Evolutionary conservation across 768 basidiomycete species (phyloP).

Genomic region (Jaapia argillacea): DNA sequence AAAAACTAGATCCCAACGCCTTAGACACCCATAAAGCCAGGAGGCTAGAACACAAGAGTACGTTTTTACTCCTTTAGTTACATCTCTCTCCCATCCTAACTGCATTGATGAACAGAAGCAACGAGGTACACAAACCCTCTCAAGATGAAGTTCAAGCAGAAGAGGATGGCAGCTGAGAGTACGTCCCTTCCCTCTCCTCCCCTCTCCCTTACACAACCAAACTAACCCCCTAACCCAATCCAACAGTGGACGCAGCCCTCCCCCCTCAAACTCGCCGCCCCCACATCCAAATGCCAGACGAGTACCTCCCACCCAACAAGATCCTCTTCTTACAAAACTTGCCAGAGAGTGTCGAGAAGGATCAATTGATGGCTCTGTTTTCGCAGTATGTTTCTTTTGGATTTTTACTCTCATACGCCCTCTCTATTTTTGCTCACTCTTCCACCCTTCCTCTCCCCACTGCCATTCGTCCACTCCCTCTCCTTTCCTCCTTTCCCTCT

Average conservation of each 20-base stretch:
- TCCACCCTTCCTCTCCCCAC: neutral
- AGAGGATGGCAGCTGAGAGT: slow-evolving; percentile 79
- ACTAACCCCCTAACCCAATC: slow-evolving; percentile 4
- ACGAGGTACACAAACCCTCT: slow-evolving; percentile 87
- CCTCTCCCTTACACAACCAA: slow-evolving; percentile 2
- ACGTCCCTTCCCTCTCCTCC: slow-evolving; percentile 12
- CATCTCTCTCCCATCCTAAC: neutral
- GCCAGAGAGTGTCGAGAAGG: slow-evolving; percentile 87
- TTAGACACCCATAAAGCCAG: slow-evolving; percentile 68
- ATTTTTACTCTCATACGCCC: neutral
- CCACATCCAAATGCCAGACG: slow-evolving; percentile 96
- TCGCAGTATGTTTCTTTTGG: slow-evolving; percentile 54
- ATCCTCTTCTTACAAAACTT: slow-evolving; percentile 97
- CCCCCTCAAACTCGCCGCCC: slow-evolving; percentile 65
- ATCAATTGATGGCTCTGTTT: slow-evolving; percentile 84
- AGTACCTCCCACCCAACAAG: slow-evolving; percentile 98
- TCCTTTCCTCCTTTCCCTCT: neutral
- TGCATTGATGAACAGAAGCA: slow-evolving; percentile 34
- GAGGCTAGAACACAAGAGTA: slow-evolving; percentile 82
- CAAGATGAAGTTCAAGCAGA: slow-evolving; percentile 75
- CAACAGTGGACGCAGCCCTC: slow-evolving; percentile 63
- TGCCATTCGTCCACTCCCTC: too few species aligned
- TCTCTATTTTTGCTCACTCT: too few species aligned
- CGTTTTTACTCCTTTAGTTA: slow-evolving; percentile 14
- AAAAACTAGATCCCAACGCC: slow-evolving; percentile 52